Conservation (phyloP, 2,329 filamentous ascomycete genomes). For the Pseudogymnoascus sp. region DNA sequence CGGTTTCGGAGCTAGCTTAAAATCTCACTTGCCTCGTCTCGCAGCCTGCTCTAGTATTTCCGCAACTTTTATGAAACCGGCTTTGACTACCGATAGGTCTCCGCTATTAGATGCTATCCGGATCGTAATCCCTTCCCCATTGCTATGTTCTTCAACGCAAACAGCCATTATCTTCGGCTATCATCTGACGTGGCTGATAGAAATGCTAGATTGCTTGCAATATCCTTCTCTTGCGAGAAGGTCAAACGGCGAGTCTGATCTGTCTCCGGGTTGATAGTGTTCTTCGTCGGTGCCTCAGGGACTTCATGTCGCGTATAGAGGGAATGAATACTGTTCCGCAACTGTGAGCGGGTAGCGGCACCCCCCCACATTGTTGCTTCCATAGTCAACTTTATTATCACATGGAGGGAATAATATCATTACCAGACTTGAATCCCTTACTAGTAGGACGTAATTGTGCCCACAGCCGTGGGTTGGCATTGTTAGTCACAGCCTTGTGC, state of each 20-base stretch:
- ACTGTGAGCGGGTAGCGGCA: conserved; percentile 14
- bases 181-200: conserved; percentile 21
- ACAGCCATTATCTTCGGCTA: conserved; percentile 21
- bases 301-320: conserved; percentile 12
- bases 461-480: not conserved
- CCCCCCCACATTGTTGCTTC: conserved; percentile 15
- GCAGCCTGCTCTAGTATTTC: conserved; percentile 20
- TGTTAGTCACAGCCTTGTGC: not conserved
- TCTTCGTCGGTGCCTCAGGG: conserved; percentile 15
- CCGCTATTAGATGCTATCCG: conserved; percentile 22
- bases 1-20: not conserved
- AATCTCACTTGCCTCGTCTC: conserved; percentile 15
- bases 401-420: not conserved
- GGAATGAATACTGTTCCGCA: conserved; percentile 12
- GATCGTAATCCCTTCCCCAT: conserved; percentile 17
- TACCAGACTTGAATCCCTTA: not conserved
- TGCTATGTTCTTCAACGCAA: conserved; percentile 19
- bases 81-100: conserved; percentile 14
- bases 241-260: conserved; percentile 12
- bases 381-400: not conserved
- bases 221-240: conserved; percentile 19
- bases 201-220: conserved; percentile 22
- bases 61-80: conserved; percentile 17
- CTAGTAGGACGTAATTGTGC: not conserved
- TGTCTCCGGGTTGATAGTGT: not conserved